Base-by-base conservation (phyloP, 2,329 filamentous ascomycete genomes). In the Immersiporthe knoxdaviesiana region DNA sequence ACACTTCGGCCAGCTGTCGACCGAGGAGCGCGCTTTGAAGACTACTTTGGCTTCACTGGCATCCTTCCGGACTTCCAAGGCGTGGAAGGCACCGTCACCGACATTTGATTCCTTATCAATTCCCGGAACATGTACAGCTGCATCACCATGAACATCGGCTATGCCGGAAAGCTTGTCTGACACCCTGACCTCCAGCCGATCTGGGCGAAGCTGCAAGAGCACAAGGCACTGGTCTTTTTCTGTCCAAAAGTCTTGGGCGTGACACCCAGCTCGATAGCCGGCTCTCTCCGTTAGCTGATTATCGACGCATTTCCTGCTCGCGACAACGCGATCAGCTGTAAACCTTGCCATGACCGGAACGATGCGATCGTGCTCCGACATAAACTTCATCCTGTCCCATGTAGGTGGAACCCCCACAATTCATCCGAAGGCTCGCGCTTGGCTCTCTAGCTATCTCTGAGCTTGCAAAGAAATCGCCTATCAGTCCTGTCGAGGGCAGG, bases 351-450 rank as follows among this genome's bases (percentile, higher is more conserved):
- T 77, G n/a, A 76, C 72, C 3, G 76, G 75, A 0, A 78, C 75
- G 0, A 50, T 79, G 7, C 71, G 71, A 3, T 71, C 76, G 1
- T 76, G 73, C 44, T 76, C 77, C 0, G 72, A 79, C 54, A 77
- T 79, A 67, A 82, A 81, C 30, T 75, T 84, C 37, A 84, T 85
- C 63, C 74, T 84, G 0, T 80, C 79, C 0, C 83, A 85, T 68
- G 82, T 79, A 0, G 83, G 82, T 1, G 82, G 83, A 0, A 77
- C 80, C 0, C 72, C 84, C 0, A n/a, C 81, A 82, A 0, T 82
- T 76, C 32, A 63, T 84, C 0, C 74, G 77, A 1, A 67, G 72
- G 4, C 77, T 81, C 1, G 71, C 72, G 14, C 62, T 72, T 21
- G 66, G 65, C 12, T 63, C 47, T 0, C 30, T 74, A 4, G 54